phyloP scores from a whole-genome alignment of 257 asterid genomes.

The Catharanthus roseus region DNA sequence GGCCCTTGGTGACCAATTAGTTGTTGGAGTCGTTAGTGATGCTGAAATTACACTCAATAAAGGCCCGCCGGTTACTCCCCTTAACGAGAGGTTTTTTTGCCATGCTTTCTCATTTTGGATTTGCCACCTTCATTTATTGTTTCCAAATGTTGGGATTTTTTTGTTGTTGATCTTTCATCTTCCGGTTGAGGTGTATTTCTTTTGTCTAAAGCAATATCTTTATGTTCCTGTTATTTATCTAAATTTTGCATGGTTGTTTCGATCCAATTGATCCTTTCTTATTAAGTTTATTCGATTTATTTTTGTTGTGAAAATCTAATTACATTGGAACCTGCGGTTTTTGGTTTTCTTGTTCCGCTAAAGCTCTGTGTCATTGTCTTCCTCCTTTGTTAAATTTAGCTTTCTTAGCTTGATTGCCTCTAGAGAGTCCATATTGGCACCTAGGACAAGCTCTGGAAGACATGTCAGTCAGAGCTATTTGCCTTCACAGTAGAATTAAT shows the following conservation, averaged over 20 bases:
- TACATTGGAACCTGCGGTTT: neutral
- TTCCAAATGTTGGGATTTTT: neutral
- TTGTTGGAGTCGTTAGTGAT: constrained; percentile 94
- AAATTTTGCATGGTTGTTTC: neutral
- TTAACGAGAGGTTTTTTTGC: constrained; percentile 58
- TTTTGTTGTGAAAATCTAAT: neutral
- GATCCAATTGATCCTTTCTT: neutral
- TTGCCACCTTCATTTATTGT: neutral
- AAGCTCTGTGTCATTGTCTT: neutral
- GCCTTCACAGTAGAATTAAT: neutral
- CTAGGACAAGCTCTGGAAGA: neutral
- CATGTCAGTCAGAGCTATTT: neutral
- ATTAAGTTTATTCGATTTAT: neutral
- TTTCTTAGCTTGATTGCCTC: constrained; percentile 1
- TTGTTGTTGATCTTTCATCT: neutral
- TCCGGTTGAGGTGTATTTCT: neutral
- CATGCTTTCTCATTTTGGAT: neutral
- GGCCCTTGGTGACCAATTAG: constrained; percentile 91
- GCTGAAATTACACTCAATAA: constrained; percentile 78
- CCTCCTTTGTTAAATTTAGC: neutral
- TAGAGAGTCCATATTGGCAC: neutral
- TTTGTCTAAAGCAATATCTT: neutral
- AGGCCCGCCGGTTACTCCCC: constrained; percentile 98
- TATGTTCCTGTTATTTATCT: neutral
- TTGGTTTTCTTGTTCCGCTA: too few relatives aligned